Base-by-base conservation (phyloP, 768 basidiomycete species). In the Boletus sp. region DNA sequence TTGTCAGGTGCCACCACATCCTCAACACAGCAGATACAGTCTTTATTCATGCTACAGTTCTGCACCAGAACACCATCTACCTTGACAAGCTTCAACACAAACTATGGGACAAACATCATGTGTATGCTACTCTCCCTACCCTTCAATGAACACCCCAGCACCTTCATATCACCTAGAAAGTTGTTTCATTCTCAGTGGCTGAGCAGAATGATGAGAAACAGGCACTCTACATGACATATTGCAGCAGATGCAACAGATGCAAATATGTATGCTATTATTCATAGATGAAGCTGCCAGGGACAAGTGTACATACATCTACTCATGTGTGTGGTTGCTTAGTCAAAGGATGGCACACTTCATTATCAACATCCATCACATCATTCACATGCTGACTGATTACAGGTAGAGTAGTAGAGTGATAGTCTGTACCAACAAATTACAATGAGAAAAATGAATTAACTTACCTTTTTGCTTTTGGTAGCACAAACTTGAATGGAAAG, bases 231-330 rank as follows among this genome's bases (percentile, higher is more conserved):
- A 60, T 57, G 59, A 63, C 3, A 1, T 7, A 57, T 63, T 32
- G 50, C 46, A 5, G 24, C 39, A 1, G 45, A 54, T 33, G 63
- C 12, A 64, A 55, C 39, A 1, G 45, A 54, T 33, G 63, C 12
- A 64, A 55, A n/a, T n/a, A n/a, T n/a, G 63, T n/a, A 64, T 62
- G 63, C 55, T 67, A 4, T n/a, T 68, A 18, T 68, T 67, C 41
- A 37, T 49, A 24, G 63, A 69, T 35, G 45, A 69, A 39, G 53
- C 58, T 29, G 51, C 55, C 0, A 63, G 57, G 36, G 60, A 69
- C 37, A 37, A 61, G 18, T 7, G 33, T n/a, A 56, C 12, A 29
- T 46, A 24, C 24, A 24, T 24, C 24, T 24, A 24, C 33, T 35
- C 9, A 35, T 35, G 33, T 33, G 5, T 33, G 33, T 33, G 33